A percentile compares a stretch with the other conserved stretches of the same genome.
Evolutionary conservation across 148 eudicot species (phyloP).

Genomic region (Rhododendron henanense): DNA sequence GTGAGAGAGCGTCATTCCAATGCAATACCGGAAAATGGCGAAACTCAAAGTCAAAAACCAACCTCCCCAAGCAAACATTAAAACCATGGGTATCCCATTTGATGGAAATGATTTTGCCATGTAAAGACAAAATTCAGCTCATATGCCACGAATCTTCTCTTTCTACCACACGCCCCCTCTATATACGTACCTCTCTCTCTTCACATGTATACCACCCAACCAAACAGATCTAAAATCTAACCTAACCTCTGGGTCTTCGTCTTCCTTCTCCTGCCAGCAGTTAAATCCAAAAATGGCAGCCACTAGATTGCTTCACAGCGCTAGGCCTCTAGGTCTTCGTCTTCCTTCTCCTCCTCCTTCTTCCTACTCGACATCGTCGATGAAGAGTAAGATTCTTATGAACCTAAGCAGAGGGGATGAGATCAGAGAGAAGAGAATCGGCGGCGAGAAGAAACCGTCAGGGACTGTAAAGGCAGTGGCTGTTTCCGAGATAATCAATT

Average conservation of each 20-base stretch:
- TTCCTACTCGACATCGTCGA: not conserved
- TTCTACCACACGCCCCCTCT: not conserved
- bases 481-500: not conserved
- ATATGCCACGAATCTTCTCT: constrained; percentile 25
- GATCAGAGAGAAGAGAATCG: constrained; percentile 7
- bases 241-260: not conserved
- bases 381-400: not conserved
- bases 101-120: too few species aligned
- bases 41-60: too few species aligned
- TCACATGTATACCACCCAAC: not conserved
- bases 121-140: constrained; percentile 6
- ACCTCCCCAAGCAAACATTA: too few species aligned
- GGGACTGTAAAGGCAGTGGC: constrained; percentile 18
- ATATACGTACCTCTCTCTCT: not conserved
- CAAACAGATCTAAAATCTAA: not conserved
- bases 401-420: not conserved
- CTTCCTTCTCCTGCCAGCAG: not conserved
- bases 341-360: constrained; percentile 11
- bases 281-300: constrained; percentile 15
- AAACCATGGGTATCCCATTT: too few species aligned
- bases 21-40: too few species aligned
- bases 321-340: constrained; percentile 2
- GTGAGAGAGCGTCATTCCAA: too few species aligned
- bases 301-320: constrained; percentile 9
- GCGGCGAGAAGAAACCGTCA: constrained; percentile 10